A percentile compares a stretch with the other conserved stretches of the same genome.
These are phyloP conservation scores for Macrophomina phaseolina DNA, from an alignment of 2,329 filamentous ascomycete species.

Conservation along the genomic window DNA sequence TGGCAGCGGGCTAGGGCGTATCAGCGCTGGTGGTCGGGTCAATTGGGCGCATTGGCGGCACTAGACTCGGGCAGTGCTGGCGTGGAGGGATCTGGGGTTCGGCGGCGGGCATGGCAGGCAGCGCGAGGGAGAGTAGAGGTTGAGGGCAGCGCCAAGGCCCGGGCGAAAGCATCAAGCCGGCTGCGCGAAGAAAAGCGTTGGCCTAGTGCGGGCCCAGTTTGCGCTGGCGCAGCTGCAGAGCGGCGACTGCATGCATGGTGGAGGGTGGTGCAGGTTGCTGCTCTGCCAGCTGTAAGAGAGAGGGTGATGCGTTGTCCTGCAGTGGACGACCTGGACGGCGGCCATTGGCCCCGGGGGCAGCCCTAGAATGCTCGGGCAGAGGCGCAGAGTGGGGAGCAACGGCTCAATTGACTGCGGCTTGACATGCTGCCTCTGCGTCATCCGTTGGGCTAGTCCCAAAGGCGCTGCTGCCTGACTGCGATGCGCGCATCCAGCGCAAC, in stretches of 20 bases:
- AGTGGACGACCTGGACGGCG: conserved; percentile 23
- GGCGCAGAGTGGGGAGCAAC: conserved; percentile 24
- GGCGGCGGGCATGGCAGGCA: conserved; percentile 10
- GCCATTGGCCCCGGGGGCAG: conserved; percentile 21
- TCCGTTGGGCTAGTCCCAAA: conserved; percentile 20
- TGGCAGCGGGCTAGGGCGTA: conserved; percentile 1
- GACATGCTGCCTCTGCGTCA: conserved; percentile 19
- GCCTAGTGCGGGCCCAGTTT: conserved; percentile 4
- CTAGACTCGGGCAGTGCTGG: conserved; percentile 16
- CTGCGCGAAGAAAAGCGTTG: conserved; percentile 25
- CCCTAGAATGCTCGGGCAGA: conserved; percentile 21
- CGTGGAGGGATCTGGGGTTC: conserved; percentile 24
- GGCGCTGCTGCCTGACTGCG: conserved; percentile 17
- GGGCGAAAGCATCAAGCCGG: conserved; percentile 22
- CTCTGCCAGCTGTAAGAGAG: conserved; percentile 24
- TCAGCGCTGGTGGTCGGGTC: background rate
- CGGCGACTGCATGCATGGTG: conserved; percentile 24
- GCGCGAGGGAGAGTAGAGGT: background rate
- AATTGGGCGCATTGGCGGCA: conserved; percentile 1
- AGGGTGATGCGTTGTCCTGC: conserved; percentile 26
- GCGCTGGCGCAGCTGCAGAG: conserved; percentile 23
- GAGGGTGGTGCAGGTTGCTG: conserved; percentile 23
- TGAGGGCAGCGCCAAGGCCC: conserved; percentile 15
- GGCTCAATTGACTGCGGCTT: conserved; percentile 20
- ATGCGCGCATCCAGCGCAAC: conserved; percentile 14